phyloP scores from a whole-genome alignment of 495 filamentous ascomycete genomes.

The Glonium stellatum region DNA sequence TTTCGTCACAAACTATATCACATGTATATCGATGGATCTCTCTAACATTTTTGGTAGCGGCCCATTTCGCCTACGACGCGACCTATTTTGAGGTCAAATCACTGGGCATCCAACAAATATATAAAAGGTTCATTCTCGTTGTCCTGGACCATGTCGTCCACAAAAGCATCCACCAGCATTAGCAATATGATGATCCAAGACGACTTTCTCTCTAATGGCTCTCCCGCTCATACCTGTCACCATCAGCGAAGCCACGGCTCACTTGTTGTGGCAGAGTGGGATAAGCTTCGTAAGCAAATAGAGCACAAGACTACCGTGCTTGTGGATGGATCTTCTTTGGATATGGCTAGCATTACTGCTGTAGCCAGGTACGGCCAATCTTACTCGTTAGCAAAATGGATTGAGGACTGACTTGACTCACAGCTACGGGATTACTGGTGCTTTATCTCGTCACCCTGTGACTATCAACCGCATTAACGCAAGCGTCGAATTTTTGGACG shows the following conservation, averaged over 20 bases:
- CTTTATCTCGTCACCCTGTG: not conserved
- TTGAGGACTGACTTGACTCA: not conserved
- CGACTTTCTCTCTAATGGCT: too few species aligned
- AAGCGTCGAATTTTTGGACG: not conserved
- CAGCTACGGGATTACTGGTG: not conserved
- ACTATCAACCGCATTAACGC: not conserved
- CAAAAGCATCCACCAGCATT: too few species aligned
- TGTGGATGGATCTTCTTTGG: slow-evolving; percentile 2
- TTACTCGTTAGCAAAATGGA: not conserved
- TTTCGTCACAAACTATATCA: not conserved
- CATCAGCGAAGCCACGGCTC: not conserved
- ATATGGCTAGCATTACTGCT: slow-evolving; percentile 3
- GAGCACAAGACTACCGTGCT: not conserved
- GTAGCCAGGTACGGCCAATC: not conserved
- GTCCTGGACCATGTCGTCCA: too few species aligned
- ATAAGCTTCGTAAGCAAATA: not conserved
- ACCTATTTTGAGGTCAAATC: too few species aligned
- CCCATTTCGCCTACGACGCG: too few species aligned
- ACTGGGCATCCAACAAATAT: too few species aligned
- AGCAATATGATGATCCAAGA: too few species aligned
- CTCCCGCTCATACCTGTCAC: too few species aligned
- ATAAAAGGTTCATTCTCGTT: too few species aligned
- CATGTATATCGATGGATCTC: not conserved
- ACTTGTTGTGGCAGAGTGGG: slow-evolving; percentile 2
- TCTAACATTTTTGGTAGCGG: too few species aligned